Percentiles rank a stretch among this genome's conserved stretches.
These are phyloP conservation scores for Syzygium malaccense DNA, from an alignment of 441 rosid genomes.

Conservation along the genomic window DNA sequence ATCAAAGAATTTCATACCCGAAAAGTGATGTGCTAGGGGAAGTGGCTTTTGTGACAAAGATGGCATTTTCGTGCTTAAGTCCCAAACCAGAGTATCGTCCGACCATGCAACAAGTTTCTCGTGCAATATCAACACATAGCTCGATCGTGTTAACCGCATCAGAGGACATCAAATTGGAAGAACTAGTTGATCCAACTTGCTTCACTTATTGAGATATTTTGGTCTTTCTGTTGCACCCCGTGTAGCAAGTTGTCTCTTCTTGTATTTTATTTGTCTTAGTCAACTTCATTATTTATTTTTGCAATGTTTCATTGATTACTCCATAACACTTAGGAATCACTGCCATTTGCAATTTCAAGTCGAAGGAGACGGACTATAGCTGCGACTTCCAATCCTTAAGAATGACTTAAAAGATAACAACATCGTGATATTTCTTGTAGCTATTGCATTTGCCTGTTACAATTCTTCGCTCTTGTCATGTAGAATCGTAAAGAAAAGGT, in stretches of 20 bases:
- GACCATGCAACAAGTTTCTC: conserved; percentile 14
- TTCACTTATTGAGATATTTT: too few relatives aligned
- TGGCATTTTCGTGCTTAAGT: conserved; percentile 12
- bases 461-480: not conserved
- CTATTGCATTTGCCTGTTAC: not conserved
- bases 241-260: not conserved
- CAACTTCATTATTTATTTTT: not conserved
- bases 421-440: not conserved
- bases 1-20: conserved; percentile 16
- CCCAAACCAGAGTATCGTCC: conserved; percentile 24
- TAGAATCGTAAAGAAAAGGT: not conserved
- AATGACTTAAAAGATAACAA: too few relatives aligned
- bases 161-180: not conserved
- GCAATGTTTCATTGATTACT: too few relatives aligned
- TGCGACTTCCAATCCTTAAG: too few relatives aligned
- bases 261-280: not conserved
- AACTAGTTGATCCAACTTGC: too few relatives aligned
- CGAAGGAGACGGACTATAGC: too few relatives aligned
- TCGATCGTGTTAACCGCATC: not conserved
- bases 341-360: too few relatives aligned
- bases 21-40: not conserved
- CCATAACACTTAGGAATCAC: too few relatives aligned
- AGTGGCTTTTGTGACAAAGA: not conserved
- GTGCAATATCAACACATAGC: not conserved
- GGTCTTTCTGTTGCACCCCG: too few relatives aligned